These are phyloP conservation scores for Hygrocybe coccinea DNA, from an alignment of 768 basidiomycete species.

Conservation along the genomic window DNA sequence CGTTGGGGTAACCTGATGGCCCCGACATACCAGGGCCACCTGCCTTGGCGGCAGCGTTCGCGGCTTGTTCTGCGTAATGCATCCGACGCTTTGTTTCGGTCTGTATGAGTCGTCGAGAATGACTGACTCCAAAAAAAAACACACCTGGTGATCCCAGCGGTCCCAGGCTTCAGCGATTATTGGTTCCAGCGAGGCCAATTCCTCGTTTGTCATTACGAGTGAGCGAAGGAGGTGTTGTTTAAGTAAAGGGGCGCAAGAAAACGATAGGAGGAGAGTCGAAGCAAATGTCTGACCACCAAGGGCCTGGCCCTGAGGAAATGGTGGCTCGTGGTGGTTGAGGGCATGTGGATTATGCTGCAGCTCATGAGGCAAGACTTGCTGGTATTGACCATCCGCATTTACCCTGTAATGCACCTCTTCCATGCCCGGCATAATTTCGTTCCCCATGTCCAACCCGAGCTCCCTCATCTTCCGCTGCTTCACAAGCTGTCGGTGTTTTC, in stretches of 20 bases:
- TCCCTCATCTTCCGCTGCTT: slow-evolving; percentile 80
- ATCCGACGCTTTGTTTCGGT: slow-evolving; percentile 32
- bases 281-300: slow-evolving; percentile 75
- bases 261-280: slow-evolving; percentile 68
- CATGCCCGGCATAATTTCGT: slow-evolving; percentile 59
- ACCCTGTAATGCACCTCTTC: slow-evolving; percentile 67
- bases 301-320: slow-evolving; percentile 54
- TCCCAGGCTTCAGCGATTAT: slow-evolving; percentile 83
- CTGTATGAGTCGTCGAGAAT: slow-evolving; percentile 2
- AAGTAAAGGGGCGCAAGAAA: slow-evolving; percentile 67
- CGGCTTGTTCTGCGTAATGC: slow-evolving; percentile 36
- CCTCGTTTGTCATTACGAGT: slow-evolving; percentile 72
- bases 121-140: slow-evolving; percentile 17
- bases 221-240: slow-evolving; percentile 72
- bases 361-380: slow-evolving; percentile 41
- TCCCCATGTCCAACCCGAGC: slow-evolving; percentile 77
- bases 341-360: slow-evolving; percentile 34
- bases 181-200: slow-evolving; percentile 71
- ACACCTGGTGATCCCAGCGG: slow-evolving; percentile 77
- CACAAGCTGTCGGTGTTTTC: slow-evolving; percentile 74
- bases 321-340: slow-evolving; percentile 44
- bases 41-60: slow-evolving; percentile 24
- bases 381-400: slow-evolving; percentile 43
- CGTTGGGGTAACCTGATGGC: slow-evolving; percentile 22
- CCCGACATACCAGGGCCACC: slow-evolving; percentile 26